Base-by-base conservation (phyloP, 2,329 filamentous ascomycete genomes). In the Thelonectria olida region DNA sequence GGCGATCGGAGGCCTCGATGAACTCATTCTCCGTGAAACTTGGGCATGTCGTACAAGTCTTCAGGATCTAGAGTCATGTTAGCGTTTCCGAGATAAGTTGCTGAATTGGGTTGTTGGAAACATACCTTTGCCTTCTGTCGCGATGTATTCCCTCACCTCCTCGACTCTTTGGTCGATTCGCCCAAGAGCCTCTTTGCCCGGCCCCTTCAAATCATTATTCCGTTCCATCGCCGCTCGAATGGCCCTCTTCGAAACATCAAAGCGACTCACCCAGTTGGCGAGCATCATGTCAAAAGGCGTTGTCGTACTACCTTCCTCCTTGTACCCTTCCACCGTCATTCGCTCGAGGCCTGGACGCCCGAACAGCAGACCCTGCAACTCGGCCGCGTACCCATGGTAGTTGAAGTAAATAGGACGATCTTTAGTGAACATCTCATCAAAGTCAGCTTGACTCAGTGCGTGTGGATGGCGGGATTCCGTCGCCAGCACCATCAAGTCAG, bases 271-370 rank as follows among this genome's bases (percentile, higher is more conserved):
- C 19, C 77, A 67, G 67, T 91, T 91, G 5, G 84, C 73, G 1
- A 90, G 78, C 87, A 90, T 87, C 88, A 90, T 90, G 67, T 90
- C 85, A 66, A 91, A 90, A 2, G 88, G 88, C 2, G 88, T 90
- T 0, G 88, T 91, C 1, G 88, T 90, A 53, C 80, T 86, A 0
- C 88, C 88, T 73, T 91, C 88, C 69, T 91, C 88, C 23, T 81
- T 82, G 65, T 90, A 91, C 4, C 84, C 86, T 13, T 81, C 82
- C 7, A 90, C 83, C 0, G 74, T 81, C 61, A 89, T 81, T 3
- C 86, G 80, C 5, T 85, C 78, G 15, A 85, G 67, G 9, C 78
- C 75, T 0, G 79, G 80, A 1, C 87, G 79, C 0, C 86, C 86
- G 68, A 90, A 90, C 3, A 90, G 73, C 23, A 90, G 19, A 20